phyloP scores from a whole-genome alignment of 2,329 filamentous ascomycete species.

The Calonectria multiphialidica region DNA sequence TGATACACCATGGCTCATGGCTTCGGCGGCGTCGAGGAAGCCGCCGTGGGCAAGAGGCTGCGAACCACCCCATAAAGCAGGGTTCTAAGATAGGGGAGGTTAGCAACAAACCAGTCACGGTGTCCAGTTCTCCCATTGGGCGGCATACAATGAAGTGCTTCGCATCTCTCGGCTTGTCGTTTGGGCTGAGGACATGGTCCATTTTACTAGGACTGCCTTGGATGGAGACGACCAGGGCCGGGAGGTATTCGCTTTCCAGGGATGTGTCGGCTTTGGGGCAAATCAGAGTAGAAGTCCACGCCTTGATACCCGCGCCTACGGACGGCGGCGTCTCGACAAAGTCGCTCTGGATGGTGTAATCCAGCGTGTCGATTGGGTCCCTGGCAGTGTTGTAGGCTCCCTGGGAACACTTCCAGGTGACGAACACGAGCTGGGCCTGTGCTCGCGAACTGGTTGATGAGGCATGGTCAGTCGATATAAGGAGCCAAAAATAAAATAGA shows the following conservation, averaged over 20 bases:
- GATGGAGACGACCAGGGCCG: slow-evolving; percentile 35
- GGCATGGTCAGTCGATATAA: neutral
- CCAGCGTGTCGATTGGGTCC: slow-evolving; percentile 19
- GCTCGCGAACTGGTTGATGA: slow-evolving; percentile 19
- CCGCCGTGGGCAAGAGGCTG: slow-evolving; percentile 32
- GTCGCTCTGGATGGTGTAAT: slow-evolving; percentile 25
- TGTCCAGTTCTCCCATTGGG: neutral
- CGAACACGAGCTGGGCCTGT: slow-evolving; percentile 31
- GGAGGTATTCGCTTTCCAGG: slow-evolving; percentile 11
- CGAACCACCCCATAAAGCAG: neutral
- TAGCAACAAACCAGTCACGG: neutral
- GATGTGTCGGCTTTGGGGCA: neutral
- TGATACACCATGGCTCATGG: slow-evolving; percentile 22
- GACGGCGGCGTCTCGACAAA: slow-evolving; percentile 21
- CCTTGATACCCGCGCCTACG: slow-evolving; percentile 29
- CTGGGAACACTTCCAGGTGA: slow-evolving; percentile 36
- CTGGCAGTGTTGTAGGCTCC: slow-evolving; percentile 26
- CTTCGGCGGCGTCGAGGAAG: slow-evolving; percentile 33
- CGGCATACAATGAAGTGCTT: slow-evolving; percentile 33
- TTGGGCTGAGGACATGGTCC: slow-evolving; percentile 39
- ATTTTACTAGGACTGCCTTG: slow-evolving; percentile 38
- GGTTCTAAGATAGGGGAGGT: slow-evolving; percentile 4
- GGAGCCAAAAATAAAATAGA: no score
- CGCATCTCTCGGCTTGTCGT: slow-evolving; percentile 16
- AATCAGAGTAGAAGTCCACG: slow-evolving; percentile 31